Base-by-base conservation (phyloP, 495 filamentous ascomycete species). In the Tuber microsphaerosporum region DNA sequence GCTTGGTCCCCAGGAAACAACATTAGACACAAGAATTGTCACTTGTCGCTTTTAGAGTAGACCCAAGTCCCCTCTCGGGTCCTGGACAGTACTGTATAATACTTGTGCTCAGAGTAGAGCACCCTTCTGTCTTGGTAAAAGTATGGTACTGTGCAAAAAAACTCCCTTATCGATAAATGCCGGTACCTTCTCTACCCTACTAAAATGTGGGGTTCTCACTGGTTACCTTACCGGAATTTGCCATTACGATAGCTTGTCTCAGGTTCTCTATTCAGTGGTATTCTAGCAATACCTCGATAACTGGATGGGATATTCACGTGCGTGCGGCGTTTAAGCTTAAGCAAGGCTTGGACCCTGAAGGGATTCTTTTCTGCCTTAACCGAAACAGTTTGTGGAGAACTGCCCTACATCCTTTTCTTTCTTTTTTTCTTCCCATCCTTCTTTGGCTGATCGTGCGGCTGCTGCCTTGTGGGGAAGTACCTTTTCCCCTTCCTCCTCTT, bases 401-500 rank as follows among this genome's bases (percentile, higher is more conserved):
- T 3, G n/a, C 12, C 51, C n/a, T 22, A 61, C 51, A 46, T 46
- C 14, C 45, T 46, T 46, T 46, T 12, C 14, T 19, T 46, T 43
- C 9, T 42, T 43, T 6, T 43, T 43, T 12, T 2, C 42, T 16
- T 31, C 8, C 12, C 51, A 31, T 16, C 51, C 12, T 16, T 31
- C n/a, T 14, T 31, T 31, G 20, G 51, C n/a, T 12, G n/a, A 22
- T 51, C 7, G 19, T 51, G 45, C 48, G 10, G 48, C 48, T 12
- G 48, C 39, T 41, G 5, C 8, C 48, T 56, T 2, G 22, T 17
- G 48, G 22, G 22, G 2, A n/a, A 46, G 45, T 46, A 19, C 45
- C 44, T 61, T 20, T 4, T 31, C 48, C 69, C 16, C 61, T 71
- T 77, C 46, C 31, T 74, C 71, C 72, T 68, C 75, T 72, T 73